These are phyloP conservation scores for Fonsecaea nubica DNA, from an alignment of 2,329 filamentous ascomycete genomes.

Conservation along the genomic window DNA sequence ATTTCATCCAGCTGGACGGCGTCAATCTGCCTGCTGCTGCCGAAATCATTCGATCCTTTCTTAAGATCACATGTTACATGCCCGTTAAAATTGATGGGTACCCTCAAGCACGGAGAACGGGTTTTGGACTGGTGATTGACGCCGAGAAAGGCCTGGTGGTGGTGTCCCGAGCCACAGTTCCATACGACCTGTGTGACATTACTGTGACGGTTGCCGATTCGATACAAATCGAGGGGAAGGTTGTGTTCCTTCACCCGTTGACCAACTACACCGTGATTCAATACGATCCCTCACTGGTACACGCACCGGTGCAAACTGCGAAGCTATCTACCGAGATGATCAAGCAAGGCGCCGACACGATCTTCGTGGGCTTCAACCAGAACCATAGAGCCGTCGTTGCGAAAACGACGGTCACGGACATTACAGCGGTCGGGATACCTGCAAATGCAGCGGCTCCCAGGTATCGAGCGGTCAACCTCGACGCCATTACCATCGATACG, in stretches of 20 bases:
- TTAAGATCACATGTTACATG: slow-evolving; percentile 90
- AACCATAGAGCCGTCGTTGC: slow-evolving; percentile 92
- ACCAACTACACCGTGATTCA: slow-evolving; percentile 97
- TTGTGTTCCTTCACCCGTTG: slow-evolving; percentile 92
- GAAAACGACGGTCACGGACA: slow-evolving; percentile 93
- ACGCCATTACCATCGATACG: slow-evolving; percentile 96
- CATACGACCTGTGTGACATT: slow-evolving; percentile 96
- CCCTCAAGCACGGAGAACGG: slow-evolving; percentile 89
- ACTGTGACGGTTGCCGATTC: slow-evolving; percentile 96
- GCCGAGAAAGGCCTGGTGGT: slow-evolving; percentile 94
- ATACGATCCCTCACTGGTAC: slow-evolving; percentile 91
- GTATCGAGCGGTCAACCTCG: slow-evolving; percentile 93
- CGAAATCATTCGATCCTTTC: slow-evolving; percentile 91
- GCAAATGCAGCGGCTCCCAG: slow-evolving; percentile 89
- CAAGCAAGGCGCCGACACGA: slow-evolving; percentile 90
- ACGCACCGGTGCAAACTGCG: slow-evolving; percentile 89
- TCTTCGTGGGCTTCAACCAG: slow-evolving; percentile 98
- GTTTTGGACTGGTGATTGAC: slow-evolving; percentile 96
- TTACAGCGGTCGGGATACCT: slow-evolving; percentile 95
- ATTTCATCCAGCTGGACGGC: slow-evolving; percentile 90
- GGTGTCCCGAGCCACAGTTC: slow-evolving; percentile 91
- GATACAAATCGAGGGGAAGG: slow-evolving; percentile 90
- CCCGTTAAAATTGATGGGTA: slow-evolving; percentile 98
- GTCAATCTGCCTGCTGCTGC: slow-evolving; percentile 88
- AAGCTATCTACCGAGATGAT: slow-evolving; percentile 80